Conservation (phyloP, 805 yeast genomes). For the Scheffersomyces spartinae region DNA sequence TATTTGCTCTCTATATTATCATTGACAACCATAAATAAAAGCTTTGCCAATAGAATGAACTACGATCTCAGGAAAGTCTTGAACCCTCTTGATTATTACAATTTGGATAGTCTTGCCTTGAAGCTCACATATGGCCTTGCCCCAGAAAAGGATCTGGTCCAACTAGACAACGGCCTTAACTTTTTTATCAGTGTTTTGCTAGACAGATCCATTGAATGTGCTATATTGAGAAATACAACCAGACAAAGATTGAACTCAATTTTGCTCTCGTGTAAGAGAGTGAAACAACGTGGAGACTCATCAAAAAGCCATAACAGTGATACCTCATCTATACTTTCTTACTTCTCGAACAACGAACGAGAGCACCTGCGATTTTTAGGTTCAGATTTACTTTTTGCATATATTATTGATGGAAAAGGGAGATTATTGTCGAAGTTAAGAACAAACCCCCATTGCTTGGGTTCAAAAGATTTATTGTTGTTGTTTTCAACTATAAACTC, state of each 20-base stretch:
- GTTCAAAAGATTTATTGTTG: too few species aligned
- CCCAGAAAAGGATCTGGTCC: slow-evolving; percentile 2
- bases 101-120: slow-evolving; percentile 47
- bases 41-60: slow-evolving; percentile 61
- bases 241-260: slow-evolving; percentile 49
- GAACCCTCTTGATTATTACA: slow-evolving; percentile 63
- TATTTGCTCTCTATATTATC: slow-evolving; percentile 75
- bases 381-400: slow-evolving; percentile 59
- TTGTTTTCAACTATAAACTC: too few species aligned
- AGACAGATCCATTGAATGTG: slow-evolving; percentile 16
- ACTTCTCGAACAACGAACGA: slow-evolving; percentile 2
- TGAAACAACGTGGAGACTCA: slow-evolving; percentile 4
- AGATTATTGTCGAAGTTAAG: too few species aligned
- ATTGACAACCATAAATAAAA: slow-evolving; percentile 61
- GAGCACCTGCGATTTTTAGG: too few species aligned
- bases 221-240: slow-evolving; percentile 41
- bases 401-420: too few species aligned
- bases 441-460: too few species aligned
- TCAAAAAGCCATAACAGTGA: too few species aligned
- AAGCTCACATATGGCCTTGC: slow-evolving; percentile 22
- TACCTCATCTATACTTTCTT: slow-evolving; percentile 1
- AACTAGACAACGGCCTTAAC: slow-evolving; percentile 9
- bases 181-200: slow-evolving; percentile 18
- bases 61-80: slow-evolving; percentile 71
- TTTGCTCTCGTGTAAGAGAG: slow-evolving; percentile 23